Evolutionary conservation across 352 stramenopile genomes (phyloP).

Genomic region (Phytophthora rubi): DNA sequence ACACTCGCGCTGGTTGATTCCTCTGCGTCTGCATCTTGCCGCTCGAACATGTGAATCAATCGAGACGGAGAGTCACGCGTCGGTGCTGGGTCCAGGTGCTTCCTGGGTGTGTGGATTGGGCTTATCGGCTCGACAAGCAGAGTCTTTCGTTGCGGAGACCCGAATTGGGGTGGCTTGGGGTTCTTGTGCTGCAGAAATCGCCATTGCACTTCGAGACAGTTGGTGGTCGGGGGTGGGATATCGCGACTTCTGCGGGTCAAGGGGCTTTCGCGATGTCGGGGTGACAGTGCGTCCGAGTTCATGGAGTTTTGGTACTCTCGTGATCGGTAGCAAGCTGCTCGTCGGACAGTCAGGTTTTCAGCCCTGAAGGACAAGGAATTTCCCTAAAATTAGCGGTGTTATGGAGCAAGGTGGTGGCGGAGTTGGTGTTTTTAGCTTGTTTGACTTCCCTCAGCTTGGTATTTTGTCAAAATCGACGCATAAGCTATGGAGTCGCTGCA

Average conservation of each 20-base stretch:
- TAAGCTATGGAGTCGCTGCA: slow-evolving; percentile 15
- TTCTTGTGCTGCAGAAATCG: slow-evolving; percentile 57
- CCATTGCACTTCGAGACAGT: slow-evolving; percentile 63
- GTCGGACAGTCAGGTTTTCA: neutral
- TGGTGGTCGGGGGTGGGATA: slow-evolving; percentile 23
- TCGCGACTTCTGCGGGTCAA: slow-evolving; percentile 41
- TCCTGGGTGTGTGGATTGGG: neutral
- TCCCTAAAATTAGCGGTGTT: slow-evolving; percentile 26
- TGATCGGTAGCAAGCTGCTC: slow-evolving; percentile 5
- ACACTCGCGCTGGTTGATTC: neutral
- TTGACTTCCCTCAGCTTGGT: neutral
- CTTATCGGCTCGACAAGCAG: slow-evolving; percentile 11
- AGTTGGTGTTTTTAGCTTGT: slow-evolving; percentile 17
- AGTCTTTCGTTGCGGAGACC: slow-evolving; percentile 12
- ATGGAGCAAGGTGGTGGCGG: neutral
- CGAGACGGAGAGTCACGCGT: slow-evolving; percentile 21
- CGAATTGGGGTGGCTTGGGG: slow-evolving; percentile 29
- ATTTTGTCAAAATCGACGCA: neutral
- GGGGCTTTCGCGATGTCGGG: slow-evolving; percentile 34
- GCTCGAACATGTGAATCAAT: slow-evolving; percentile 35
- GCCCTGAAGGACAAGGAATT: neutral
- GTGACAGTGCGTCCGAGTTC: slow-evolving; percentile 15
- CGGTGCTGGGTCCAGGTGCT: neutral
- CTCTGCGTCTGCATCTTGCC: slow-evolving; percentile 16
- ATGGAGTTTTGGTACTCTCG: slow-evolving; percentile 14